Percentiles rank a stretch among this genome's conserved stretches.
Evolutionary conservation across 495 filamentous ascomycete genomes (phyloP).

Genomic region (Penicillium subrubescens): DNA sequence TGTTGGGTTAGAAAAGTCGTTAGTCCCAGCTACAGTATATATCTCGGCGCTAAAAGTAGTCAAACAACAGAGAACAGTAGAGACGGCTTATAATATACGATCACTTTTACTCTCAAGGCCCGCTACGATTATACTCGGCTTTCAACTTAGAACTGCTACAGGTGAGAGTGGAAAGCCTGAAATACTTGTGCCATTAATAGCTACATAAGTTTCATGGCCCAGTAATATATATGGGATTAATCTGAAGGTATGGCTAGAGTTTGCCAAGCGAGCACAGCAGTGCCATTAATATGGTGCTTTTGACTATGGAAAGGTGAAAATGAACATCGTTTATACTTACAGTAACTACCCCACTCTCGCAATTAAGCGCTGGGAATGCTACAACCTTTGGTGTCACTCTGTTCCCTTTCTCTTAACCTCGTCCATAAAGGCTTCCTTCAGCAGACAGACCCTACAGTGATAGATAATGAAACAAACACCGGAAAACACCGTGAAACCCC

Average conservation of each 20-base stretch:
- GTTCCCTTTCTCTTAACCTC: background rate
- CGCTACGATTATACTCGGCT: too few species aligned
- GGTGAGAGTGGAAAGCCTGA: too few species aligned
- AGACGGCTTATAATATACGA: background rate
- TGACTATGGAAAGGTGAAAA: too few species aligned
- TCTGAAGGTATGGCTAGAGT: too few species aligned
- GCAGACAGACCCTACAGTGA: background rate
- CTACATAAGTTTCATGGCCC: too few species aligned
- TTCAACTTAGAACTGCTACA: too few species aligned
- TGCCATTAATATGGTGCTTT: too few species aligned
- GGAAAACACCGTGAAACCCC: background rate
- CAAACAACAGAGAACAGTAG: background rate
- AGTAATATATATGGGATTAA: too few species aligned
- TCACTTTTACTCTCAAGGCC: too few species aligned
- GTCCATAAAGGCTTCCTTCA: conserved; percentile 1
- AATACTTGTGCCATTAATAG: too few species aligned
- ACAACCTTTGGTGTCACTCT: background rate
- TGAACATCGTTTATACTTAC: too few species aligned
- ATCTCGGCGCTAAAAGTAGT: background rate
- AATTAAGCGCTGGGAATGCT: background rate
- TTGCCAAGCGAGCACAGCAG: too few species aligned
- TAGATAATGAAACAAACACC: background rate
- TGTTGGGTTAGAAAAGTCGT: background rate
- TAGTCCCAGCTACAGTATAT: background rate
- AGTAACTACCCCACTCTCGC: background rate